Evolutionary conservation across 208 protist genomes (phyloP).

Genomic region (Chromosphaera perkinsii): DNA sequence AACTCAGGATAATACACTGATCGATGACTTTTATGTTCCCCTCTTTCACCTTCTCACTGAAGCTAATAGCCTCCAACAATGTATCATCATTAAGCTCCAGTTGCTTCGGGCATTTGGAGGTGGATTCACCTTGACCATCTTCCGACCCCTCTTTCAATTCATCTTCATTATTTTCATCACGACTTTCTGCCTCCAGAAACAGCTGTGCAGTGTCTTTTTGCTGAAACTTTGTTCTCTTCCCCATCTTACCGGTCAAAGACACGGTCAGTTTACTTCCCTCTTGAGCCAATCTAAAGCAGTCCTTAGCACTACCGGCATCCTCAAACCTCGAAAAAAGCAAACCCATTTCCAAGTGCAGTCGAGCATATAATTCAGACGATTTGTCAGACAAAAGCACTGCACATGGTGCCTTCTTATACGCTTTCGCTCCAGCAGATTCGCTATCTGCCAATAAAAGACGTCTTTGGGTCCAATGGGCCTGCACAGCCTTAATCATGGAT

Average conservation of each 20-base stretch:
- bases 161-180: background rate
- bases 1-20: constrained; percentile 38
- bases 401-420: too few species aligned
- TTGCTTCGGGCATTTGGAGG: background rate
- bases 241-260: constrained; percentile 46
- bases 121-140: background rate
- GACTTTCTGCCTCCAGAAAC: constrained; percentile 30
- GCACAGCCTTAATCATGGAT: too few species aligned
- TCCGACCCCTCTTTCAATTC: background rate
- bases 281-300: constrained; percentile 5
- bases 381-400: too few species aligned
- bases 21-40: constrained; percentile 10
- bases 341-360: too few species aligned
- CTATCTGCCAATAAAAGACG: too few species aligned
- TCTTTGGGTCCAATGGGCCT: too few species aligned
- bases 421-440: too few species aligned
- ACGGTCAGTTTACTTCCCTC: constrained; percentile 17
- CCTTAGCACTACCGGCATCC: too few species aligned
- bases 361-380: too few species aligned
- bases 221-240: constrained; percentile 48
- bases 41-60: constrained; percentile 2
- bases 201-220: constrained; percentile 46
- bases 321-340: too few species aligned
- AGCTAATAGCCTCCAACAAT: constrained; percentile 30
- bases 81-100: constrained; percentile 28